Conservation (phyloP, 192 early-diverging fungal genomes). For the Backusella westeae region DNA sequence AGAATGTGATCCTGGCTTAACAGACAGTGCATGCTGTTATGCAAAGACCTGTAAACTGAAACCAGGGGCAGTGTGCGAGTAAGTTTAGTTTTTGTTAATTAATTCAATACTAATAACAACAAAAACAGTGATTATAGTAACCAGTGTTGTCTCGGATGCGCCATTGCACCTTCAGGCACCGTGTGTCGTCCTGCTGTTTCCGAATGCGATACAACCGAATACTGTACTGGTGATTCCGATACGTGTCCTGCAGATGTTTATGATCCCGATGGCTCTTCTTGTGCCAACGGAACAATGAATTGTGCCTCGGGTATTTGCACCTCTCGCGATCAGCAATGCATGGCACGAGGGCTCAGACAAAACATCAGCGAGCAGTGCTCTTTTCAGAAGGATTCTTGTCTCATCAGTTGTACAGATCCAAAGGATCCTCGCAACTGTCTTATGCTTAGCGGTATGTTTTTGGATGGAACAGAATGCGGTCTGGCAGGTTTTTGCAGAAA, state of each 20-base stretch:
- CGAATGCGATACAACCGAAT: conserved; percentile 79
- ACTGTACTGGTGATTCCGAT: conserved; percentile 69
- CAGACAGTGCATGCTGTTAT: conserved; percentile 76
- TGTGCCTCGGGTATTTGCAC: conserved; percentile 76
- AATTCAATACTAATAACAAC: not conserved
- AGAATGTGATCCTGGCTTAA: conserved; percentile 88
- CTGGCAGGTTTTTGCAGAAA: conserved; percentile 60
- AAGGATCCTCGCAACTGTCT: conserved; percentile 45
- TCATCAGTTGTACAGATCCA: conserved; percentile 66
- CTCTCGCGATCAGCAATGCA: conserved; percentile 68
- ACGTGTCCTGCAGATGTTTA: conserved; percentile 73
- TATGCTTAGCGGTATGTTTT: conserved; percentile 63
- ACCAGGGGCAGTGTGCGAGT: conserved; percentile 67
- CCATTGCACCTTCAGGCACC: conserved; percentile 51
- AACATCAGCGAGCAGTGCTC: conserved; percentile 60
- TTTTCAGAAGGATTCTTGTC: conserved; percentile 59
- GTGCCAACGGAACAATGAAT: conserved; percentile 48
- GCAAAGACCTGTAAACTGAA: conserved; percentile 79
- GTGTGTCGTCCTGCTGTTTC: conserved; percentile 78
- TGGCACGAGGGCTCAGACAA: conserved; percentile 54
- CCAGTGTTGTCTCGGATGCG: conserved; percentile 78
- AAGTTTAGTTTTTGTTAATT: conserved; percentile 7
- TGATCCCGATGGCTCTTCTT: conserved; percentile 67
- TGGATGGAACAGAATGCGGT: conserved; percentile 71
- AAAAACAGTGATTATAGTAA: conserved; percentile 70